Base-by-base conservation (phyloP, 805 yeast species). In the Ogataea paraovalis region DNA sequence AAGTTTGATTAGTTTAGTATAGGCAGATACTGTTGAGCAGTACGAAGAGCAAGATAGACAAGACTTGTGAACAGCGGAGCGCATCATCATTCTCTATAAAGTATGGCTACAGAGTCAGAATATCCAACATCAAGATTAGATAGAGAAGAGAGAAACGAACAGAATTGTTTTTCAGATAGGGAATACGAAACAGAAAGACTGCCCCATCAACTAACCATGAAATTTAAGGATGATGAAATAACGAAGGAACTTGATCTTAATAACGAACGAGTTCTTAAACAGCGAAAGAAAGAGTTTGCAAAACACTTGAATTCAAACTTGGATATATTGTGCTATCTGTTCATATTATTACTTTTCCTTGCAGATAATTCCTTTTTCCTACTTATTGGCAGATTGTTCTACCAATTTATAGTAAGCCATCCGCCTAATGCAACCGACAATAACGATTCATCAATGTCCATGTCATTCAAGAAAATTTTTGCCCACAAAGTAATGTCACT, bases 281-380 rank as follows among this genome's bases (percentile, higher is more conserved):
- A 71, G 51, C 65, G 78, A 43, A 73, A 70, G 60, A 64, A 65
- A 49, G 68, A 60, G 47, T 74, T 74, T 49, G 55, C 68, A 12
- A 57, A 58, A 22, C 68, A 73, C 34, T 53, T 78, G 9, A 56
- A 69, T 19, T 60, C 61, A 19, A 57, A 64, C 3, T 38, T 74
- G 19, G 70, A 69, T 38, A 44, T 66, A 2, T 25, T 70, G 9
- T 75, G 76, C 33, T 70, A 59, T 50, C 49, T 71, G 7, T 45
- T 72, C 3, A 59, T 76, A 4, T 61, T 64, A 7, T 46, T 75
- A 8, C 53, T 69, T 3, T 78, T 72, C 52, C 58, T 75, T 6
- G 65, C 67, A 42, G 81, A 76, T 54, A 48, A 67, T 36, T 73
- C 78, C 4, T 38, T 71, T 20, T 28, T 73, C 1, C 53, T 56